Percentiles rank a stretch among this genome's conserved stretches.
These are phyloP conservation scores for Polysphondylium violaceum DNA, from an alignment of 78 protist species.

Conservation along the genomic window DNA sequence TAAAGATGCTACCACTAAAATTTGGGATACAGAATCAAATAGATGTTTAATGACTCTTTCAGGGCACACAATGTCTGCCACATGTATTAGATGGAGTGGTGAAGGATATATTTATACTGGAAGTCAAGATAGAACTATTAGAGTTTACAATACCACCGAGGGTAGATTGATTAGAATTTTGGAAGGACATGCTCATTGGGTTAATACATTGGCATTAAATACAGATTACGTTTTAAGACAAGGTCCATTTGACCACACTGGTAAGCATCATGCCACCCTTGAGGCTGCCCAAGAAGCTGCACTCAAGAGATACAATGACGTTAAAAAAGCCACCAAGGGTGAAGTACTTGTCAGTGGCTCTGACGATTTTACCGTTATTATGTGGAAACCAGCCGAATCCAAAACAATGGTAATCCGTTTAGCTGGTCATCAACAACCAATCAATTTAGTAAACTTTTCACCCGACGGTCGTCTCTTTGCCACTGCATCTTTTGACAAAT, in stretches of 20 bases:
- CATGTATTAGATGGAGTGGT: conserved; percentile 98
- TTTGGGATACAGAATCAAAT: conserved; percentile 91
- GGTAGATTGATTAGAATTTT: conserved; percentile 86
- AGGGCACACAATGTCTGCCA: conserved; percentile 95
- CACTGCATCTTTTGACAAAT: conserved; percentile 97
- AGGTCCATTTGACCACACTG: conserved; percentile 94
- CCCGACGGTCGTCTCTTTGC: conserved; percentile 98
- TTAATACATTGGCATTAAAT: conserved; percentile 95
- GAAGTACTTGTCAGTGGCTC: conserved; percentile 93
- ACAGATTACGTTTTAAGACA: conserved; percentile 94
- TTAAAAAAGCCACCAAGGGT: conserved; percentile 17
- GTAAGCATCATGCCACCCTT: conserved; percentile 23
- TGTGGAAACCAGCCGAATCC: conserved; percentile 96
- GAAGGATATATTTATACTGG: conserved; percentile 94
- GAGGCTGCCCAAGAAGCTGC: conserved; percentile 85
- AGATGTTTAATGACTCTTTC: conserved; percentile 51
- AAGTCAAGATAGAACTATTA: conserved; percentile 96
- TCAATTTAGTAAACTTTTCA: conserved; percentile 88
- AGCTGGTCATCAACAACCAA: conserved; percentile 95
- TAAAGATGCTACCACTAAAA: conserved; percentile 93
- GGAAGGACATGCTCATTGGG: conserved; percentile 99
- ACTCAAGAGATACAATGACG: conserved; percentile 81
- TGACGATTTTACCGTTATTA: conserved; percentile 97
- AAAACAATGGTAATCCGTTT: conserved; percentile 90
- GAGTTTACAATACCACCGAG: conserved; percentile 87